phyloP scores from a whole-genome alignment of 2,329 filamentous ascomycete genomes.

The Scleromitrula shiraiana region DNA sequence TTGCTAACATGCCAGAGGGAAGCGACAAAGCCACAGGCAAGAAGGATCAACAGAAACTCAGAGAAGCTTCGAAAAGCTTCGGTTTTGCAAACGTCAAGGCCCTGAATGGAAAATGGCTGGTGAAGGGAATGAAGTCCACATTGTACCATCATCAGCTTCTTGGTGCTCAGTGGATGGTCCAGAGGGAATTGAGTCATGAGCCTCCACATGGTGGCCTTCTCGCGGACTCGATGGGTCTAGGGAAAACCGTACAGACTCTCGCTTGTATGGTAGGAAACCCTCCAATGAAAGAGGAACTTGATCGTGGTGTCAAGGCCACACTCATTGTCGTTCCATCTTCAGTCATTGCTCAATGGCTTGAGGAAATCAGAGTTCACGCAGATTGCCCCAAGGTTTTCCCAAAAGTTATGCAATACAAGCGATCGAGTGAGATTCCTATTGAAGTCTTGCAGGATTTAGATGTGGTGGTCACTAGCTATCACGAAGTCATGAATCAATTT shows the following conservation, averaged over 20 bases:
- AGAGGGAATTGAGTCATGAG: slow-evolving; percentile 35
- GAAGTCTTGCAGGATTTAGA: slow-evolving; percentile 18
- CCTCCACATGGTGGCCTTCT: slow-evolving; percentile 46
- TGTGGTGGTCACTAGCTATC: slow-evolving; percentile 25
- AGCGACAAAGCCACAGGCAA: slow-evolving; percentile 11
- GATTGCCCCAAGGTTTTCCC: slow-evolving; percentile 13
- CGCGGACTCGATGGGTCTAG: slow-evolving; percentile 56
- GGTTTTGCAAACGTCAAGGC: slow-evolving; percentile 31
- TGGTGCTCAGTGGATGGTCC: slow-evolving; percentile 45
- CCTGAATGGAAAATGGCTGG: slow-evolving; percentile 32
- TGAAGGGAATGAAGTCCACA: slow-evolving; percentile 40
- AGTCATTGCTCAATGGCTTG: slow-evolving; percentile 26
- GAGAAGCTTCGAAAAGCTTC: slow-evolving; percentile 35
- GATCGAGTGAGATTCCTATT: background rate
- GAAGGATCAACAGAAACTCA: slow-evolving; percentile 32
- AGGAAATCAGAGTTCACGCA: slow-evolving; percentile 23
- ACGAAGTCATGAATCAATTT: slow-evolving; percentile 51
- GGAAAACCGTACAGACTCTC: slow-evolving; percentile 50
- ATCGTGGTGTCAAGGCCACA: slow-evolving; percentile 19
- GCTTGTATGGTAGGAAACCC: slow-evolving; percentile 33
- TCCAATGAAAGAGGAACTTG: slow-evolving; percentile 32
- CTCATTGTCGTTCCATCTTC: slow-evolving; percentile 26
- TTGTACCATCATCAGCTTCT: slow-evolving; percentile 45
- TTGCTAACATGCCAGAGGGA: slow-evolving; percentile 22
- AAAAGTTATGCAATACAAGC: slow-evolving; percentile 23